These are phyloP conservation scores for Barnettozyma siamensis DNA, from an alignment of 805 yeast genomes.

Conservation along the genomic window DNA sequence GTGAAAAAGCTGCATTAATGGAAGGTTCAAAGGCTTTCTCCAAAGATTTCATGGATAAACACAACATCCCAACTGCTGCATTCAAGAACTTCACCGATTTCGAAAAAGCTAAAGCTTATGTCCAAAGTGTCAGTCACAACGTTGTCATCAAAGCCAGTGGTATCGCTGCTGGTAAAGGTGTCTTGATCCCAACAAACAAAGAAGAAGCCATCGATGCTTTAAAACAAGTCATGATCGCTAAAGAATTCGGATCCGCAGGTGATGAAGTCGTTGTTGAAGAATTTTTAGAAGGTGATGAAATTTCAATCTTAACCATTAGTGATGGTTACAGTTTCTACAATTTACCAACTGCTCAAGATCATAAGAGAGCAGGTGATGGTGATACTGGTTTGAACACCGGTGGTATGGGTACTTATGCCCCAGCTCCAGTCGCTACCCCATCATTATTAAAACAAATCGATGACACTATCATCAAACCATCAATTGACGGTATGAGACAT, in stretches of 20 bases:
- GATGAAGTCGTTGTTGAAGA: conserved; percentile 94
- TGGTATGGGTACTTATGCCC: conserved; percentile 99
- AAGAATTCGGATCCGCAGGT: conserved; percentile 90
- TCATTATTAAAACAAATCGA: conserved; percentile 65
- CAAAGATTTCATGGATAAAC: conserved; percentile 88
- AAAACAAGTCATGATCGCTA: conserved; percentile 82
- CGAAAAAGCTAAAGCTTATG: conserved; percentile 68
- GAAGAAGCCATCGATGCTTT: conserved; percentile 84
- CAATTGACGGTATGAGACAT: conserved; percentile 92
- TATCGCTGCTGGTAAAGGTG: conserved; percentile 98
- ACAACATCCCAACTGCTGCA: conserved; percentile 90
- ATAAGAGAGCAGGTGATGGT: conserved; percentile 89
- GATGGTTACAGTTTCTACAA: conserved; percentile 91
- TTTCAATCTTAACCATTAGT: conserved; percentile 82
- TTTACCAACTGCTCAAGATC: conserved; percentile 97
- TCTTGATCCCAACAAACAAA: conserved; percentile 77
- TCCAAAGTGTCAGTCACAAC: conserved; percentile 58
- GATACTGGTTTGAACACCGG: conserved; percentile 96
- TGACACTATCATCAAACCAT: conserved; percentile 74
- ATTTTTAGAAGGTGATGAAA: conserved; percentile 93
- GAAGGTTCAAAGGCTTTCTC: conserved; percentile 97
- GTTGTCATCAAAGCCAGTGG: conserved; percentile 97
- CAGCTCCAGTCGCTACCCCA: conserved; percentile 92
- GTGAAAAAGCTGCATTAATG: conserved; percentile 81
- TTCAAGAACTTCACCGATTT: conserved; percentile 77